phyloP scores from a whole-genome alignment of 805 yeast species.

The Pichia paraexigua region DNA sequence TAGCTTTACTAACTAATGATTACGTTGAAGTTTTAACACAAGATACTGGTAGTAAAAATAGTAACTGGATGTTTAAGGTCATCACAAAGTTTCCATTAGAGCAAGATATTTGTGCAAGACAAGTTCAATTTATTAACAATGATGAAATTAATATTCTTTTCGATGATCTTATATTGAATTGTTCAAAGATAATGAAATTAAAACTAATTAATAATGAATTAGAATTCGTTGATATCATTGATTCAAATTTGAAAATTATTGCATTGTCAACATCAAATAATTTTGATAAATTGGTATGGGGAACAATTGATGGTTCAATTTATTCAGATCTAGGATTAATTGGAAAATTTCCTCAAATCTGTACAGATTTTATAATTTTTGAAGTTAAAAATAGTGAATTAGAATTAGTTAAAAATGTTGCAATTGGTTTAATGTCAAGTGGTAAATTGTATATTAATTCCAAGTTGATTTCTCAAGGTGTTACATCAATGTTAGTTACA shows the following conservation, averaged over 20 bases:
- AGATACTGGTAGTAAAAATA: conserved; percentile 21
- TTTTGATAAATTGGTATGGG: conserved; percentile 44
- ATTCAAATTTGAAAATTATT: conserved; percentile 40
- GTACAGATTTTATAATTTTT: conserved; percentile 48
- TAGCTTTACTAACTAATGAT: conserved; percentile 50
- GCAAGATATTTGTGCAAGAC: conserved; percentile 44
- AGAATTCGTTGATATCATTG: conserved; percentile 38
- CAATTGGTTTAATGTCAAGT: conserved; percentile 63
- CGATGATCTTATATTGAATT: conserved; percentile 34
- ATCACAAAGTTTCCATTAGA: conserved; percentile 30
- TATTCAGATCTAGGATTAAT: conserved; percentile 27
- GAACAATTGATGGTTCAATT: conserved; percentile 58
- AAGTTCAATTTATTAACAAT: conserved; percentile 50
- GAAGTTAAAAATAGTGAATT: conserved; percentile 15
- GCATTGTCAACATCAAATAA: conserved; percentile 48
- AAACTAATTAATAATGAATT: conserved; percentile 36
- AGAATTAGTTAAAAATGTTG: conserved; percentile 15
- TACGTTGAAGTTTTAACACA: conserved; percentile 40
- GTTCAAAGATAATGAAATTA: conserved; percentile 41
- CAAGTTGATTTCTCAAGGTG: conserved; percentile 56
- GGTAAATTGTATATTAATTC: conserved; percentile 70
- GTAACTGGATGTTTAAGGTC: conserved; percentile 36
- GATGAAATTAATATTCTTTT: conserved; percentile 47
- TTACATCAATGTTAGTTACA: conserved; percentile 72
- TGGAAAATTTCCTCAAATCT: conserved; percentile 59